A percentile compares a stretch with the other conserved stretches of the same genome.
These are phyloP conservation scores for Leccinum ochraceum DNA, from an alignment of 768 basidiomycete species.

Conservation along the genomic window DNA sequence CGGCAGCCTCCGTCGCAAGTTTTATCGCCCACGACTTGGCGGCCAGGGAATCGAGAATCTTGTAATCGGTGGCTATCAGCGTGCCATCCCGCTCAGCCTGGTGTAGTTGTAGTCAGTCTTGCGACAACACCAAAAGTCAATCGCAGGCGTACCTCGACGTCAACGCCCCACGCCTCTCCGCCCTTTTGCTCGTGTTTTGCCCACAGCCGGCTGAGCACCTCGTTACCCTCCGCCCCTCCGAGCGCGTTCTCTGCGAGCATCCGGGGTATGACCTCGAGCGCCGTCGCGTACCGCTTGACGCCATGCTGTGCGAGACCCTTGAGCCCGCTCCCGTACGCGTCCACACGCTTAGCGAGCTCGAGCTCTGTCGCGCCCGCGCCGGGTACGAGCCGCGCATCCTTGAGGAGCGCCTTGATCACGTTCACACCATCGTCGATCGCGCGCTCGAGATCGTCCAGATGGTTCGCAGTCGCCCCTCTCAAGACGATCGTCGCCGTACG, in stretches of 20 bases:
- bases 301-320: slow-evolving; percentile 93
- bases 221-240: slow-evolving; percentile 88
- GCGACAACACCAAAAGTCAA: neutral
- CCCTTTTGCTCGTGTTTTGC: slow-evolving; percentile 83
- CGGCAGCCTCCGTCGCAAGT: slow-evolving; percentile 89
- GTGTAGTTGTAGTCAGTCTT: slow-evolving; percentile 28
- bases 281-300: slow-evolving; percentile 84
- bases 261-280: slow-evolving; percentile 89
- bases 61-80: slow-evolving; percentile 55
- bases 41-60: slow-evolving; percentile 85
- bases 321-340: slow-evolving; percentile 82
- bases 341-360: slow-evolving; percentile 84
- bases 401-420: slow-evolving; percentile 90
- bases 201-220: slow-evolving; percentile 85
- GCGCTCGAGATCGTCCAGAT: slow-evolving; percentile 93
- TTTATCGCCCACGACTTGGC: slow-evolving; percentile 90
- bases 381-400: slow-evolving; percentile 86
- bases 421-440: slow-evolving; percentile 97
- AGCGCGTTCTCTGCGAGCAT: slow-evolving; percentile 95
- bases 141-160: slow-evolving; percentile 68
- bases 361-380: slow-evolving; percentile 95
- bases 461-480: slow-evolving; percentile 92
- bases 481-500: slow-evolving; percentile 93
- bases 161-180: slow-evolving; percentile 80
- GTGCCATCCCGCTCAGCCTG: slow-evolving; percentile 83